Conservation (phyloP, 768 basidiomycete genomes). For the Fistulinella prunicolor region DNA sequence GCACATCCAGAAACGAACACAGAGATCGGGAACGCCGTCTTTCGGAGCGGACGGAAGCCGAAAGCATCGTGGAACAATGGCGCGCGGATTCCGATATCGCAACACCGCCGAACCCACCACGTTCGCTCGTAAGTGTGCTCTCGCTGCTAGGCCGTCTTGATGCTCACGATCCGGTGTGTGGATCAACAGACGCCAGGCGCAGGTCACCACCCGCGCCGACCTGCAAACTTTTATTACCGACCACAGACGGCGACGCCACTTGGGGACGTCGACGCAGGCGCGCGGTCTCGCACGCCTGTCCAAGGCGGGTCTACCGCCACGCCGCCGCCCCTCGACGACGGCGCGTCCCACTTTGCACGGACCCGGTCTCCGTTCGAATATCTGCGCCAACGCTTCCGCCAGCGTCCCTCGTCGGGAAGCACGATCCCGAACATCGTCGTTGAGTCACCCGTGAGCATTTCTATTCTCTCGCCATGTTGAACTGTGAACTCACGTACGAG, state of each 20-base stretch:
- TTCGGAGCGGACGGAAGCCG: conserved; percentile 25
- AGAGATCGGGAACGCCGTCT: conserved; percentile 12
- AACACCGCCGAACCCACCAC: conserved; percentile 16
- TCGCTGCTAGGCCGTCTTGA: conserved; percentile 5
- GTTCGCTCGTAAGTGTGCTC: conserved; percentile 19
- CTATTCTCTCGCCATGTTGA: background rate
- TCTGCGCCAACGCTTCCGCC: conserved; percentile 27
- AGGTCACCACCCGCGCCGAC: conserved; percentile 10
- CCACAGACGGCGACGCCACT: conserved; percentile 29
- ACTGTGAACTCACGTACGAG: background rate
- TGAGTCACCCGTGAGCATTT: conserved; percentile 44
- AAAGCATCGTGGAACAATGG: conserved; percentile 30
- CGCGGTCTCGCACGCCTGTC: conserved; percentile 16
- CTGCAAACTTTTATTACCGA: conserved; percentile 20
- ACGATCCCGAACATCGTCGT: conserved; percentile 44
- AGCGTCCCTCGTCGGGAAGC: conserved; percentile 31
- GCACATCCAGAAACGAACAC: conserved; percentile 16
- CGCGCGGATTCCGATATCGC: conserved; percentile 26
- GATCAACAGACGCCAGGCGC: conserved; percentile 16
- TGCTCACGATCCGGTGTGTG: background rate
- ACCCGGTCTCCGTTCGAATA: conserved; percentile 20
- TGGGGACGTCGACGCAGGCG: conserved; percentile 16
- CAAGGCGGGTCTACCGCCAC: conserved; percentile 8
- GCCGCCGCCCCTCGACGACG: conserved; percentile 2
- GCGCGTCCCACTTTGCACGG: conserved; percentile 9